Base-by-base conservation (phyloP, 2,329 filamentous ascomycete genomes). In the Pestalotiopsis sp. region DNA sequence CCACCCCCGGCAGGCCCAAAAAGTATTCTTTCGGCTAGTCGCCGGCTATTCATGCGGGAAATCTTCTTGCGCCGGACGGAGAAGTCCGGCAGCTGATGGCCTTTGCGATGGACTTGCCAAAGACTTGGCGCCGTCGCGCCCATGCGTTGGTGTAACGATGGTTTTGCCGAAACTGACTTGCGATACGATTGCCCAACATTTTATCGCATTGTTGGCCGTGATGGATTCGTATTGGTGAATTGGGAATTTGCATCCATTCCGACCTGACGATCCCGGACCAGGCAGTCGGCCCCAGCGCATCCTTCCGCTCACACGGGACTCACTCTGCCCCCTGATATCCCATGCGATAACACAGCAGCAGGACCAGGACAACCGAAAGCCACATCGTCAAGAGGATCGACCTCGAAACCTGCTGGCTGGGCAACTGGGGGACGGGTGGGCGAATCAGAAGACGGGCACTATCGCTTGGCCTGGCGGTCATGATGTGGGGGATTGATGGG, bases 21-120 rank as follows among this genome's bases (percentile, higher is more conserved):
- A 23, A 27, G 31, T 14, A 27, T 60, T 38, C 23, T 27, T 60
- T 60, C 25, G 31, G 23, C 27, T 36, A 59, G 57, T 23, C n/a
- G 13, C 36, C 59, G 59, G 59, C 59, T 61, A 61, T 38, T 61
- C 59, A 14, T 36, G 59, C 59, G 59, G 59, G n/a, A 36, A 61
- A 61, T 61, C 59, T 38, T 38, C 59, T 61, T 36, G 59, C 14
- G n/a, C n/a, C 57, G 23, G 59, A 25, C 59, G 59, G 59, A 61
- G 59, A 61, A 61, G 59, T 38, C 59, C 59, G 59, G 59, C 45
- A 52, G 45, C 45, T 52, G 45, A 52, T 52, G 45, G 27, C 27
- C 27, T 31, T 9, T 31, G 27, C 27, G 27, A 31, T 31, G 27
- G 27, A 31, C 27, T 31, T 31, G 27, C 7, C 7, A 6, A 31